Evolutionary conservation across 2,329 filamentous ascomycete genomes (phyloP).

Genomic region (Penicillium fuscoglaucum): DNA sequence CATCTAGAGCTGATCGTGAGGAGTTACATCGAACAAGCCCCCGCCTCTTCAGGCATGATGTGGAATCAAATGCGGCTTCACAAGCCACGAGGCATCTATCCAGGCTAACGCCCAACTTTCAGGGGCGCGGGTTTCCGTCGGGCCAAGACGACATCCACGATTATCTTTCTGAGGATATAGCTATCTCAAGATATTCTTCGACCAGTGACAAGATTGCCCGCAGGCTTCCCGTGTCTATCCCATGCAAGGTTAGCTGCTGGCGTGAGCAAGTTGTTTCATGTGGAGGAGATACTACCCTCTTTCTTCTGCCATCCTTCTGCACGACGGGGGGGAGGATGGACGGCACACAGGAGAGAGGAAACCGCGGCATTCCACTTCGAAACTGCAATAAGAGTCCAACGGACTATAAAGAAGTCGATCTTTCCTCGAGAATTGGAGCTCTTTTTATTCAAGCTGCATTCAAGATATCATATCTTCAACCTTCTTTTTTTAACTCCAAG

Average conservation of each 20-base stretch:
- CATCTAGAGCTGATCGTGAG: constrained; percentile 1
- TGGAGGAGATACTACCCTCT: constrained; percentile 19
- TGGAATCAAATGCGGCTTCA: neutral
- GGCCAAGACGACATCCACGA: constrained; percentile 21
- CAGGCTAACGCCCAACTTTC: neutral
- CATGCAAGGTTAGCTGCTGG: neutral
- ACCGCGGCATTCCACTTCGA: neutral
- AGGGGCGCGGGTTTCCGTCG: constrained; percentile 23
- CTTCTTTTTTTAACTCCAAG: too few species aligned
- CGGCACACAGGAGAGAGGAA: neutral
- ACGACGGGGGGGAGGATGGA: neutral
- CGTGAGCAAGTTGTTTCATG: neutral
- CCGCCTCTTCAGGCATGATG: neutral
- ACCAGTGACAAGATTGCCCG: constrained; percentile 10
- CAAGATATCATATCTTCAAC: too few species aligned
- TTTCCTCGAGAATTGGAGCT: too few species aligned
- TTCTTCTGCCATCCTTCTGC: constrained; percentile 2
- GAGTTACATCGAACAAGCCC: constrained; percentile 1
- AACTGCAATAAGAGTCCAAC: too few species aligned
- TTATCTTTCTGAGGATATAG: neutral
- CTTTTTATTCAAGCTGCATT: too few species aligned
- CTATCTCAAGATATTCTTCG: constrained; percentile 10
- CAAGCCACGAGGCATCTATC: neutral
- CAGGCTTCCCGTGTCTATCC: neutral
- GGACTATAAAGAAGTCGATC: too few species aligned